These are phyloP conservation scores for Leishmania tarentolae DNA, from an alignment of 208 protist genomes.

Conservation along the genomic window DNA sequence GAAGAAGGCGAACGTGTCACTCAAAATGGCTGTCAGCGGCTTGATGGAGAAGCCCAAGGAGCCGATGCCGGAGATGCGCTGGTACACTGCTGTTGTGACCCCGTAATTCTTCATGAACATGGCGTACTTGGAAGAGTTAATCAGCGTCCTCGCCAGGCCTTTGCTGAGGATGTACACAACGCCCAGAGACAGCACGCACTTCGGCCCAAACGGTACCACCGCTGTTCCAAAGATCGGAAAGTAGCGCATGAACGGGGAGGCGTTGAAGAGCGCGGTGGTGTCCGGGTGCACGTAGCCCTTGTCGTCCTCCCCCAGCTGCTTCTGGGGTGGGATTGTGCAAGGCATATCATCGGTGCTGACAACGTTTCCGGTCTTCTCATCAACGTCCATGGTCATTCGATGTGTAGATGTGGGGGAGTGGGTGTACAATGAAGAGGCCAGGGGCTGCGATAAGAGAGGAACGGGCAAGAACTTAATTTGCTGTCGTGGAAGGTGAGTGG, in stretches of 20 bases:
- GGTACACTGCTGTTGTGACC: conserved; percentile 30
- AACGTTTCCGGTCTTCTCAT: not conserved
- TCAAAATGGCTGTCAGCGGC: conserved; percentile 51
- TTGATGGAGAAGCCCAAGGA: conserved; percentile 66
- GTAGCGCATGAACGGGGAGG: conserved; percentile 26
- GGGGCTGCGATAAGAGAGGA: not conserved
- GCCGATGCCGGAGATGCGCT: conserved; percentile 37
- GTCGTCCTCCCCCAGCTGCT: conserved; percentile 15
- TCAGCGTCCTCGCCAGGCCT: conserved; percentile 31
- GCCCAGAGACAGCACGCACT: conserved; percentile 35
- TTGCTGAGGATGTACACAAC: conserved; percentile 50
- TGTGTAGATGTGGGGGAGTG: not conserved
- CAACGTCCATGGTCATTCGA: not conserved
- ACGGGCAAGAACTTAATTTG: not conserved
- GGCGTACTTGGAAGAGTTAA: conserved; percentile 35
- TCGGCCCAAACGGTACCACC: conserved; percentile 39
- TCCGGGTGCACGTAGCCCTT: conserved; percentile 38
- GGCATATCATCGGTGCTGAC: not conserved
- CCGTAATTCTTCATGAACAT: conserved; percentile 49
- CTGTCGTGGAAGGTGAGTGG: not conserved
- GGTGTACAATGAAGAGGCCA: not conserved
- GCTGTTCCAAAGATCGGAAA: conserved; percentile 39
- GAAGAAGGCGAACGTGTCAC: conserved; percentile 50
- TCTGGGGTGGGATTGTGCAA: not conserved
- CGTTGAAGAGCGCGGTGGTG: conserved; percentile 29